Base-by-base conservation (phyloP, 2,329 filamentous ascomycete genomes). In the Fonsecaea nubica region DNA sequence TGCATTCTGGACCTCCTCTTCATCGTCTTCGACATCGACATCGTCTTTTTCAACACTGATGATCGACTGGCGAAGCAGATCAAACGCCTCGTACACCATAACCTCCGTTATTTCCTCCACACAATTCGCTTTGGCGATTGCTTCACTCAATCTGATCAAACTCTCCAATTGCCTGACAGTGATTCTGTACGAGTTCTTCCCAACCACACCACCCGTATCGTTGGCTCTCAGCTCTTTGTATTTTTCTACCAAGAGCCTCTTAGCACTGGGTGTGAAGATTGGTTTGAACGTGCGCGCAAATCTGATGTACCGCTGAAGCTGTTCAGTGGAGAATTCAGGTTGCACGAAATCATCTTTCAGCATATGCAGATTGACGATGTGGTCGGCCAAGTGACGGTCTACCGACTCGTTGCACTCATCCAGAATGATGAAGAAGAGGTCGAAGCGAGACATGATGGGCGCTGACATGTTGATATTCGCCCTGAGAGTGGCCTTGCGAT, bases 371-470 rank as follows among this genome's bases (percentile, higher is more conserved):
- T 89, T 89, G 68, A 99, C 94, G 75, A 99, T 99, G 79, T 99
- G 95, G 75, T 94, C 87, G 2, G 95, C 95, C 3, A 99, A 85
- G 76, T 96, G 92, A 64, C 93, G 90, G 77, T 99, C 95, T 38
- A 96, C 89, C 45, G 86, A 82, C 80, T 98, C 94, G 76, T 97
- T 96, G 77, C 94, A 98, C 75, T 99, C 95, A 77, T 99, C 95
- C 0, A 98, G 86, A 32, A 99, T 91, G 61, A 99, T 93, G 76
- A 99, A 99, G 85, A 99, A 99, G 9, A 99, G 85, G 82, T 99
- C 95, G 80, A 99, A 99, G 84, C 95, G 92, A 61, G 92, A 97
- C 95, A 99, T 99, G 82, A 99, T 99, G 65, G 95, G 95, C 1
- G 95, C 95, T 32, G 90, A 94, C 92, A 99, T 97, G 82, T 98